Evolutionary conservation across 2,329 filamentous ascomycete genomes (phyloP).

Genomic region (Cladosporium sp.): DNA sequence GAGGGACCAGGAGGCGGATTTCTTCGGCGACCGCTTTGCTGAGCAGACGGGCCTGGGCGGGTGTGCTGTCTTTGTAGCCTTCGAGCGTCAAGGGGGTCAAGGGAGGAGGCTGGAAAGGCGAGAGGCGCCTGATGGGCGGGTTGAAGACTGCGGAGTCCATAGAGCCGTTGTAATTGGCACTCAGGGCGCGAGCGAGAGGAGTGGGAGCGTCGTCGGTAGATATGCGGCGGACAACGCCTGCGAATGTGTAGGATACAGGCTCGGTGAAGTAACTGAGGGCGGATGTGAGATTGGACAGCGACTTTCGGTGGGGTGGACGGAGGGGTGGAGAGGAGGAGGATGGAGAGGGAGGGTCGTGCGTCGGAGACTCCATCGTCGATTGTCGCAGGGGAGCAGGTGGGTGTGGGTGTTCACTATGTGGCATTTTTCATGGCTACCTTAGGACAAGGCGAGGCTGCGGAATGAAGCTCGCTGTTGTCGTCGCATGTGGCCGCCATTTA

Average conservation of each 20-base stretch:
- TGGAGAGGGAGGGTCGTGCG: neutral
- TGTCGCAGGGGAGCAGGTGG: neutral
- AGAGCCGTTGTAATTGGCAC: slow-evolving; percentile 34
- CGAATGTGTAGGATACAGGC: slow-evolving; percentile 44
- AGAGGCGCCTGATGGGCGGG: slow-evolving; percentile 55
- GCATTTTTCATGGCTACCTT: neutral
- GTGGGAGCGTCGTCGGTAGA: slow-evolving; percentile 38
- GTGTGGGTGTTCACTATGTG: neutral
- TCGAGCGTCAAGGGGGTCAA: slow-evolving; percentile 70
- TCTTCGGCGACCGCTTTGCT: slow-evolving; percentile 76
- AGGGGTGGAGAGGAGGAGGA: slow-evolving; percentile 4
- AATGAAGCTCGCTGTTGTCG: too few relatives aligned
- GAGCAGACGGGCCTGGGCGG: slow-evolving; percentile 58
- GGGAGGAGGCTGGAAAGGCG: slow-evolving; percentile 81
- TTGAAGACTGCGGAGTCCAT: slow-evolving; percentile 50
- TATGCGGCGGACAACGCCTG: slow-evolving; percentile 42
- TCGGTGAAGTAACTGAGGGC: slow-evolving; percentile 43
- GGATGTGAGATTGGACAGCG: slow-evolving; percentile 18
- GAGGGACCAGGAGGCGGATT: slow-evolving; percentile 80
- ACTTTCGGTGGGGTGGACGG: neutral
- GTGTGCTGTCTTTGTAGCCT: slow-evolving; percentile 59
- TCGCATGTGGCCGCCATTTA: too few relatives aligned
- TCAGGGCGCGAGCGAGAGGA: slow-evolving; percentile 30
- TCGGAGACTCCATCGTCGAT: slow-evolving; percentile 2
- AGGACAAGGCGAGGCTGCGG: too few relatives aligned